Base-by-base conservation (phyloP, 805 yeast genomes). In the Sugiyamaella floridensis region DNA sequence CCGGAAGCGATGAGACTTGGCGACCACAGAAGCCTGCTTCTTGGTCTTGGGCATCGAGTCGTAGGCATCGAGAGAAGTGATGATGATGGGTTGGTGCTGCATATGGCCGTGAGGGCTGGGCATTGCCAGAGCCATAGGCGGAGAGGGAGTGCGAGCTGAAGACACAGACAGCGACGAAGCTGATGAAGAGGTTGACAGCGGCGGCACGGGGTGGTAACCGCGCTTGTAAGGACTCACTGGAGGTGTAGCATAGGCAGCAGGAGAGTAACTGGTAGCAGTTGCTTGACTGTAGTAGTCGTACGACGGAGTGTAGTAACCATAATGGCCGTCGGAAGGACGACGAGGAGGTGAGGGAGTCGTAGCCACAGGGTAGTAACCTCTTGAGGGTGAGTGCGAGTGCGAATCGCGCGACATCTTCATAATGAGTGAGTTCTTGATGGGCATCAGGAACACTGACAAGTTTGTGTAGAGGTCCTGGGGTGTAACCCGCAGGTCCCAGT, bases 401-500 rank as follows among this genome's bases (percentile, higher is more conserved):
- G 26, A 29, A 8, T 19, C 32, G 10, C 34, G 46, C 9, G 41
- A 18, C 47, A 43, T 15, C 48, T 44, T 49, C 48, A 10, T 28
- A 29, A n/a, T 45, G 53, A 80, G 67, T 54, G 77, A 73, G 53
- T 69, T 70, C 71, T 85, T 87, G 68, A 90, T 87, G 44, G 89
- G 86, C 15, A 75, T 71, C 52, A 92, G 71, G 72, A 92, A 88
- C 28, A 89, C 89, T 47, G 84, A 80, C 51, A 90, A 75, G 22
- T 84, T 84, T 48, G 74, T 69, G 53, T 81, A 73, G 54, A 92
- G 77, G 60, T 92, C 98, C 34, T 78, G 76, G 58, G 82, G 82
- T 29, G 80, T 71, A 48, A 93, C 82, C 22, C 79, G 75, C 47
- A 93, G 75, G 62, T 88, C 83, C 98, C 98, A 92, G 61, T 88